Evolutionary conservation across 2,329 filamentous ascomycete species (phyloP).

Genomic region (Thyridium curvatum): DNA sequence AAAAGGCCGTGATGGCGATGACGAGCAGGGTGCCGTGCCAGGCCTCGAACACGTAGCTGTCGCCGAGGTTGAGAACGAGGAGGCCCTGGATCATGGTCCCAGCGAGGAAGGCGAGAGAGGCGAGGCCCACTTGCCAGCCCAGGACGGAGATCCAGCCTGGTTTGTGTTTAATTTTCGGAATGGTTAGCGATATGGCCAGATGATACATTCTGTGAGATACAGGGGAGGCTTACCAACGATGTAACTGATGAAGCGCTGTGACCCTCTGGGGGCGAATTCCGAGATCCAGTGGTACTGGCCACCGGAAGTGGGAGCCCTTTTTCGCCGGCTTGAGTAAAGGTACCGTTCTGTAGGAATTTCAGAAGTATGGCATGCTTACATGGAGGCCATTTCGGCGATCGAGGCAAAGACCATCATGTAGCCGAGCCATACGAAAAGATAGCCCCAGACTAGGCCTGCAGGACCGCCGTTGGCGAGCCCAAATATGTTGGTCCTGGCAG

Average conservation of each 20-base stretch:
- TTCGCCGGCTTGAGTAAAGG: neutral
- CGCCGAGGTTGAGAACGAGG: conserved; percentile 29
- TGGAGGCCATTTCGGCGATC: conserved; percentile 35
- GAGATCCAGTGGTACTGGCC: conserved; percentile 58
- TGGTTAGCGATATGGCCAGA: neutral
- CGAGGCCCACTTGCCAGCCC: conserved; percentile 35
- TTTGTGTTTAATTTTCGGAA: neutral
- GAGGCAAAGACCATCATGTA: conserved; percentile 34
- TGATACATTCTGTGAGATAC: too few relatives aligned
- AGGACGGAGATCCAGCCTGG: conserved; percentile 41
- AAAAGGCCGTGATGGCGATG: conserved; percentile 38
- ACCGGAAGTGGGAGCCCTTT: conserved; percentile 39
- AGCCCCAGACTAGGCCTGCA: conserved; percentile 46
- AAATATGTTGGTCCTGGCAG: conserved; percentile 22
- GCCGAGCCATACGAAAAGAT: conserved; percentile 39
- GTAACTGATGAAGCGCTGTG: conserved; percentile 49
- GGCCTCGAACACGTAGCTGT: conserved; percentile 25
- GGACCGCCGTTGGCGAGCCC: conserved; percentile 43
- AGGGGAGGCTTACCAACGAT: conserved; percentile 30
- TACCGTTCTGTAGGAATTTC: neutral
- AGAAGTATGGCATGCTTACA: conserved; percentile 11
- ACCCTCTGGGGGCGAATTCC: conserved; percentile 39
- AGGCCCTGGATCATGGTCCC: conserved; percentile 42
- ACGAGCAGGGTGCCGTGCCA: conserved; percentile 45
- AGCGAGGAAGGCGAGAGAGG: conserved; percentile 32